Evolutionary conservation across 345 rosid genomes (phyloP), one percentile per base, ranked within the genome.

Genomic region (Cardamine resedifolia): DNA sequence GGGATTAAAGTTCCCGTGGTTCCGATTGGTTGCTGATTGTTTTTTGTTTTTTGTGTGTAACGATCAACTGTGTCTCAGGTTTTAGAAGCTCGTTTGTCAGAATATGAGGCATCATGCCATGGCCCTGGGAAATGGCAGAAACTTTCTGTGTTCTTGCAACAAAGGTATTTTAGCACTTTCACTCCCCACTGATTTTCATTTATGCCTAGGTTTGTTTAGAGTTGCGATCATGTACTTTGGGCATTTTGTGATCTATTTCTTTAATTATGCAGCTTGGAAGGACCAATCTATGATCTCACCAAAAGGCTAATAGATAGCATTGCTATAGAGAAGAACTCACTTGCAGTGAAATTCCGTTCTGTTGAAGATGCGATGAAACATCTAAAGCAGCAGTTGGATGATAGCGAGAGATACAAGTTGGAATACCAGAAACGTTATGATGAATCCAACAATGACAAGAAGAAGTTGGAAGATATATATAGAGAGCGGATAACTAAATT

Each of bases 81-180:
- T 62, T 84, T 96, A 72, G 98, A 92, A 78, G 81, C 77, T 62
- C 89, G 91, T 77, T 47, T 90, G 16, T 81, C 89, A 4, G 97
- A 90, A 64, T 96, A 92, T 66, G 97, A 90, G 53, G 81, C 79
- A 58, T 82, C 89, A 26, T 85, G 86, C 74, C 90, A 85, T 81
- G 98, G 98, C 61, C 98, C 97, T 1, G 87, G 86, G 27, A 92
- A 96, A 78, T 96, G 98, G 97, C 89, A 90, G 84, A 96, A 92
- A 81, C 81, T 92, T 75, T 91, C 88, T 3, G 77, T 64, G 49
- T 96, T 88, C 85, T 88, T 92, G 64, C 94, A 90, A 56, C 96
- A 88, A 80, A 92, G 98, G 98, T 92, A 56, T 66, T 75, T 27
- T 3, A 45, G 65, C 10, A 10, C 16, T 27, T 69, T 12, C 47